Base-by-base conservation (phyloP, 768 basidiomycete species). In the Lyophyllum decastes region DNA sequence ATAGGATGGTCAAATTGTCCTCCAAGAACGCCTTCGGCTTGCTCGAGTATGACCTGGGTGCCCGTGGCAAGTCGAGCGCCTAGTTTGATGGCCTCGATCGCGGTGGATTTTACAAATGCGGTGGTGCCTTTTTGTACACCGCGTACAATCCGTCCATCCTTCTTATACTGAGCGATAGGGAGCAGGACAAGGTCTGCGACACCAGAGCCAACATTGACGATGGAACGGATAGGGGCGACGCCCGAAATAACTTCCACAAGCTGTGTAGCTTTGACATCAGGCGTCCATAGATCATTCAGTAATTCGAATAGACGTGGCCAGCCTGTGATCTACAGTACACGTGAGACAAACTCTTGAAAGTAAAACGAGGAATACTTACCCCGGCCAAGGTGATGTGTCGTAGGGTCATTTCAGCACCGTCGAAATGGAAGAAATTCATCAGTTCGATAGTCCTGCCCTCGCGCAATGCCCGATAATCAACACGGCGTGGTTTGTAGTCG, bases 361-460 rank as follows among this genome's bases (percentile, higher is more conserved):
- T 30, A 10, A 4, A 30, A 38, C 61, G 17, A 19, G 33, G 46
- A 17, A 43, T 14, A 80, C 93, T 68, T 70, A 98, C 95, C 27
- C 97, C 97, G 58, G 89, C 85, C 30, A 98, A 70, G 17, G 92
- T 94, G 61, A 98, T 89, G 66, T 97, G 95, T 55, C 97, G 82
- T 52, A 99, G 72, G 0, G 95, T 97, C 94, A 99, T 98, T 72
- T 98, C 97, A 3, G 96, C 92, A 0, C 94, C 95, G 65, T 98
- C 97, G 63, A 98, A 99, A 73, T 98, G 95, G 88, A 99, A 99
- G 72, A 99, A 98, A 70, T 99, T 99, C 96, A 99, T 98, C 46
- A 99, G 74, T 68, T 99, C 97, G 59, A 96, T 96, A 0, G 94
- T 95, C 71, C 82, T 86, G 14, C 97, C 97, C 59, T 95, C 90